Evolutionary conservation across 1,139 yeast genomes (phyloP).

Genomic region (Sugiyamaella grinbergsii): DNA sequence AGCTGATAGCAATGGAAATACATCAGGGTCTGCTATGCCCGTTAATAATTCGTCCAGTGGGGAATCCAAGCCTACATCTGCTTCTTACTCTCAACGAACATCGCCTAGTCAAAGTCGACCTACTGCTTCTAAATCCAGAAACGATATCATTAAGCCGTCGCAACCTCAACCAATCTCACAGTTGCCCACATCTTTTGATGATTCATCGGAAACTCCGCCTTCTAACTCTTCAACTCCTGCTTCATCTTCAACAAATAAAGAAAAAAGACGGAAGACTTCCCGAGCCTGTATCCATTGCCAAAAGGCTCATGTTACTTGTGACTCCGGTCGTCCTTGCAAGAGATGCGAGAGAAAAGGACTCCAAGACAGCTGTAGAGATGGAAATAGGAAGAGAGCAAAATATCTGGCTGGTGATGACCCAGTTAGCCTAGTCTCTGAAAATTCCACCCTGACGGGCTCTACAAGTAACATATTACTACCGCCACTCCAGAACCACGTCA

Average conservation of each 20-base stretch:
- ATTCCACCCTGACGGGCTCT: no score
- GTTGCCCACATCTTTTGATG: not conserved
- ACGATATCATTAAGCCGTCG: not conserved
- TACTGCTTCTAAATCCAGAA: not conserved
- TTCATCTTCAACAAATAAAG: not conserved
- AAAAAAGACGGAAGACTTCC: constrained; percentile 56
- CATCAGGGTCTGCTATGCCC: not conserved
- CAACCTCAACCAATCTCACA: not conserved
- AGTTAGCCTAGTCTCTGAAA: not conserved
- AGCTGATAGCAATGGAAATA: not conserved
- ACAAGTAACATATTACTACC: not conserved
- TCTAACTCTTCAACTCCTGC: constrained; percentile 2
- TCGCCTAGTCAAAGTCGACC: not conserved
- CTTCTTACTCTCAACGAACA: not conserved
- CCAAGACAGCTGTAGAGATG: constrained; percentile 75
- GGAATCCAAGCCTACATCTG: not conserved
- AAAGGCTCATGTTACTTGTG: constrained; percentile 88
- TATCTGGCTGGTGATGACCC: constrained; percentile 50
- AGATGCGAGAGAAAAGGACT: constrained; percentile 74
- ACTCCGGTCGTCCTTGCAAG: constrained; percentile 73
- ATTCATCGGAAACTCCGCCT: not conserved
- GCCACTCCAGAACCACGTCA: not conserved
- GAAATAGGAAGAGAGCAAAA: constrained; percentile 82
- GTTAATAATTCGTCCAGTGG: not conserved
- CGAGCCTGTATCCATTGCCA: constrained; percentile 94